Conservation (phyloP, 441 rosid genomes). For the Daphne laureola region DNA sequence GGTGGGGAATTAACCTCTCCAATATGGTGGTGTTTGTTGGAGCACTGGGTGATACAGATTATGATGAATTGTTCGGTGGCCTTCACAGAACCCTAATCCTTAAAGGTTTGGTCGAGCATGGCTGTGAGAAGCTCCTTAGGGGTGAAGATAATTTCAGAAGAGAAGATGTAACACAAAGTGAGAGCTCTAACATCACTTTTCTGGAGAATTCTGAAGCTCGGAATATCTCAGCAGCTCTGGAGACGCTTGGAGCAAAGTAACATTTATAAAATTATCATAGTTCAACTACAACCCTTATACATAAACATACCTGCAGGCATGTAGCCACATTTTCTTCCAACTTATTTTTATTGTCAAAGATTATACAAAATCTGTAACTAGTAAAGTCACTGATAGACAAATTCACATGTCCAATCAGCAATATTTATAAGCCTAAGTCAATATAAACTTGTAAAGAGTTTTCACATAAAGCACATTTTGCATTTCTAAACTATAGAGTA, state of each 20-base stretch:
- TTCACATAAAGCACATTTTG: slow-evolving; percentile 1
- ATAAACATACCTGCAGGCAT: slow-evolving; percentile 2
- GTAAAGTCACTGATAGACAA: slow-evolving; percentile 9
- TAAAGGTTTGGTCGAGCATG: slow-evolving; percentile 43
- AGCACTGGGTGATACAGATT: slow-evolving; percentile 85
- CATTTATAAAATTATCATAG: not conserved
- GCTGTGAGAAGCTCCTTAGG: slow-evolving; percentile 54
- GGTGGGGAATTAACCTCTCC: slow-evolving; percentile 74
- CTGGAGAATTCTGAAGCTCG: slow-evolving; percentile 35
- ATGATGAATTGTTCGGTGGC: slow-evolving; percentile 61
- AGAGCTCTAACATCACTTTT: slow-evolving; percentile 41
- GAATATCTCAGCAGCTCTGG: slow-evolving; percentile 43
- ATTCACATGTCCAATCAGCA: not conserved
- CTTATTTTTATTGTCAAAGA: not conserved
- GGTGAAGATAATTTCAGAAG: slow-evolving; percentile 52
- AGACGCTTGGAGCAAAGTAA: slow-evolving; percentile 43
- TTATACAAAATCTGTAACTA: slow-evolving; percentile 6
- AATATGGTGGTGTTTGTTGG: slow-evolving; percentile 64
- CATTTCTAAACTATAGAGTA: no score
- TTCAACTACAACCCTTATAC: slow-evolving; percentile 7
- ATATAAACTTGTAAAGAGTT: slow-evolving; percentile 1
- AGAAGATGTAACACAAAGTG: slow-evolving; percentile 47
- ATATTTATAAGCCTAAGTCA: not conserved
- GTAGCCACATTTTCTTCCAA: slow-evolving; percentile 2
- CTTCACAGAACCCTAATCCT: slow-evolving; percentile 62